Evolutionary conservation across 371 early-diverging fungal genomes (phyloP).

Genomic region (Lichtheimia ramosa): DNA sequence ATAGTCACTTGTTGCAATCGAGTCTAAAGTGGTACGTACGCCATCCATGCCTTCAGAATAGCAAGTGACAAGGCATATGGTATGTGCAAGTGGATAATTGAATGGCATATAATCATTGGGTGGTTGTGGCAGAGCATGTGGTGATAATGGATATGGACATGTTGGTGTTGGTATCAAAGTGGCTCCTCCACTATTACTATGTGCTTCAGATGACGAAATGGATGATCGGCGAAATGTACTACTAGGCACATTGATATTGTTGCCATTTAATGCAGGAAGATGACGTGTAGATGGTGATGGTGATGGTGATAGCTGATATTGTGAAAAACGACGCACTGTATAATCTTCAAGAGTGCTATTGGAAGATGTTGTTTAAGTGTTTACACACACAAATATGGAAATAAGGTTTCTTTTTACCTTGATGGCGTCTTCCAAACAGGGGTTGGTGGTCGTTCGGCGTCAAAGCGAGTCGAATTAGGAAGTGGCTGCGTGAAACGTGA

Average conservation of each 20-base stretch:
- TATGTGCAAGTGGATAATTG: conserved; percentile 71
- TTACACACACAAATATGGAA: too few species aligned
- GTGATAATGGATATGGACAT: conserved; percentile 44
- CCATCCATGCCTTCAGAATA: conserved; percentile 93
- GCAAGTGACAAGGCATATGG: conserved; percentile 82
- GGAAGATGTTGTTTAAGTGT: too few species aligned
- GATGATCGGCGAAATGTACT: conserved; percentile 14
- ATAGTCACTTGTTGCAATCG: conserved; percentile 69
- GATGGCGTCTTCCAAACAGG: conserved; percentile 36
- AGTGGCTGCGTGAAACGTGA: conserved; percentile 45
- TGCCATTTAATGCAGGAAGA: conserved; percentile 2
- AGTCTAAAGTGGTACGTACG: conserved; percentile 92
- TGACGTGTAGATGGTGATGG: conserved; percentile 13
- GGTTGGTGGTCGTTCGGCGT: conserved; percentile 25
- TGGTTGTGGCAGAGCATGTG: conserved; percentile 43
- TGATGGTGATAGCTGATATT: conserved; percentile 6
- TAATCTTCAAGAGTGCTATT: conserved; percentile 16
- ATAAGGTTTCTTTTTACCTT: conserved; percentile 17
- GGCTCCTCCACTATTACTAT: conserved; percentile 10
- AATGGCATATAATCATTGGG: conserved; percentile 60
- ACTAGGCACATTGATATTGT: neutral
- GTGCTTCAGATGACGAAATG: conserved; percentile 12
- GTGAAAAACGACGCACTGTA: conserved; percentile 10
- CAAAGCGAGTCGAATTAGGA: conserved; percentile 44
- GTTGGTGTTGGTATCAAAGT: conserved; percentile 29